A percentile compares a stretch with the other conserved stretches of the same genome.
Evolutionary conservation across 1,139 yeast species (phyloP).

Genomic region (Protomyces lactucae-debilis): DNA sequence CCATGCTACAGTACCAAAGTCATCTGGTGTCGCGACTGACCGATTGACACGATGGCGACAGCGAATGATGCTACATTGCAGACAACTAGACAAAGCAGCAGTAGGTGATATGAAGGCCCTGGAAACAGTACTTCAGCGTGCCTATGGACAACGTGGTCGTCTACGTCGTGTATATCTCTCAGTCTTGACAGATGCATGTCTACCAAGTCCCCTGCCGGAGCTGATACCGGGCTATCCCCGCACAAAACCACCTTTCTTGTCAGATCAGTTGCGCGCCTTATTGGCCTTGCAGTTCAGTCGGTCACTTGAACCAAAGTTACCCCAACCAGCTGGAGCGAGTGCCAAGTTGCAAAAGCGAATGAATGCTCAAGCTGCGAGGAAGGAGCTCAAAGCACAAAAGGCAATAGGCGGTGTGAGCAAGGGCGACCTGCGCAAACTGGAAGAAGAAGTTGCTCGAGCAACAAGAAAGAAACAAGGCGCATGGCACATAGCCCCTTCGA

Average conservation of each 20-base stretch:
- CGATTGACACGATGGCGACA: neutral
- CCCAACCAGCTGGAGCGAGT: slow-evolving; percentile 4
- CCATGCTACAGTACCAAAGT: neutral
- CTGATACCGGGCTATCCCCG: slow-evolving; percentile 9
- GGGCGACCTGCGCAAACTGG: neutral
- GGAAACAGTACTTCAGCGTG: neutral
- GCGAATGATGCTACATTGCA: neutral
- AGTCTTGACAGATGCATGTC: neutral
- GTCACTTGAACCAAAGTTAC: neutral
- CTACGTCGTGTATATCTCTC: slow-evolving; percentile 8
- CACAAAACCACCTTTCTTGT: slow-evolving; percentile 1
- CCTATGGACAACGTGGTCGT: slow-evolving; percentile 20
- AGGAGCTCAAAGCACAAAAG: neutral
- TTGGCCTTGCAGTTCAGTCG: slow-evolving; percentile 10
- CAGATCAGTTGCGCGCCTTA: neutral
- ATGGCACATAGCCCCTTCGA: neutral
- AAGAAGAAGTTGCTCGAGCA: neutral
- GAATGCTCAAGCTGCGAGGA: neutral
- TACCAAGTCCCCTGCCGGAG: neutral
- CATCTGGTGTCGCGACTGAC: neutral
- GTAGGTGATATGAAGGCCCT: slow-evolving; percentile 6
- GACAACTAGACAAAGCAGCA: neutral
- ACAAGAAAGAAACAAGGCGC: neutral
- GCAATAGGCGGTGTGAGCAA: neutral
- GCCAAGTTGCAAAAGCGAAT: neutral